Evolutionary conservation across 78 protist species (phyloP).

Genomic region (Tieghemostelium lacteum): DNA sequence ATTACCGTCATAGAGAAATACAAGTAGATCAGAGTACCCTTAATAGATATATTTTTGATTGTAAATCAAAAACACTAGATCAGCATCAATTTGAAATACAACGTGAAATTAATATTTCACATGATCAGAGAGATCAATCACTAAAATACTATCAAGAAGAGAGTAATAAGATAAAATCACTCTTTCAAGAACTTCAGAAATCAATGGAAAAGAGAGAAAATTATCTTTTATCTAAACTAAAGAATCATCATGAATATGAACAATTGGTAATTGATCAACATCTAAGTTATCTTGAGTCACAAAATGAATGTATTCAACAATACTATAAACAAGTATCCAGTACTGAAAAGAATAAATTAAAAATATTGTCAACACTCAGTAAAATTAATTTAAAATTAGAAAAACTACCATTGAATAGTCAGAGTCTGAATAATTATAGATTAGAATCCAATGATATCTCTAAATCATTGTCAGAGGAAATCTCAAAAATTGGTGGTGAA

Average conservation of each 20-base stretch:
- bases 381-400: neutral
- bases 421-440: slow-evolving; percentile 8
- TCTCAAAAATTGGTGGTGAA: neutral
- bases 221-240: neutral
- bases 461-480: neutral
- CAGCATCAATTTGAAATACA: neutral
- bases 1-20: slow-evolving; percentile 1
- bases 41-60: slow-evolving; percentile 2
- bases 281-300: neutral
- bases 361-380: neutral
- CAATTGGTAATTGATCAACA: slow-evolving; percentile 10
- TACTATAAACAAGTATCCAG: neutral
- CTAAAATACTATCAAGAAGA: neutral
- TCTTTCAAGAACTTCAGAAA: neutral
- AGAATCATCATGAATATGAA: slow-evolving; percentile 3
- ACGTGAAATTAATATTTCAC: neutral
- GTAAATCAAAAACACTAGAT: neutral
- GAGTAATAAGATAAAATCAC: neutral
- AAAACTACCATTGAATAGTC: neutral
- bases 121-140: neutral
- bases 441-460: neutral
- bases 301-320: neutral
- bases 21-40: slow-evolving; percentile 16
- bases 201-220: neutral
- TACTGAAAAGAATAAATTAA: slow-evolving; percentile 11